Conservation (phyloP, 2,329 filamentous ascomycete genomes). For the Cladosporium colombiae region DNA sequence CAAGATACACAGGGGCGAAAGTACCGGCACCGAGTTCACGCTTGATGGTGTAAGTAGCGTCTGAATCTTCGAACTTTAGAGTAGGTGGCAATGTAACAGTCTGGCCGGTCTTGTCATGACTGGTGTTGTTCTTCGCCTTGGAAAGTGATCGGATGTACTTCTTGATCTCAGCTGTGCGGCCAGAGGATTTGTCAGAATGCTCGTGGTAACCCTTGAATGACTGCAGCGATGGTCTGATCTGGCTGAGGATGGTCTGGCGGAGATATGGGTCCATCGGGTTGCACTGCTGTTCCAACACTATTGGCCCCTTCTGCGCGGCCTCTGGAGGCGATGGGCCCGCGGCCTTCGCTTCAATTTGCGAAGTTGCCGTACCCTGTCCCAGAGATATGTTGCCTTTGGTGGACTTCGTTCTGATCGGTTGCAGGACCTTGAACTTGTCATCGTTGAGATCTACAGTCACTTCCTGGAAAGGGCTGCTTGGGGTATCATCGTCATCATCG, state of each 20-base stretch:
- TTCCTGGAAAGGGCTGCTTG: slow-evolving; percentile 73
- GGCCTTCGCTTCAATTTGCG: slow-evolving; percentile 34
- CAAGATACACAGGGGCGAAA: slow-evolving; percentile 92
- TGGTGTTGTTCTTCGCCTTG: slow-evolving; percentile 55
- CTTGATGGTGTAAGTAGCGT: slow-evolving; percentile 73
- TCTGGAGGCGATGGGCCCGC: slow-evolving; percentile 37
- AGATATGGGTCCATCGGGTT: slow-evolving; percentile 84
- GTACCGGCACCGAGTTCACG: slow-evolving; percentile 89
- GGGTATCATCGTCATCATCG: slow-evolving; percentile 48
- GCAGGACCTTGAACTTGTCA: slow-evolving; percentile 48
- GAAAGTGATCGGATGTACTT: slow-evolving; percentile 72
- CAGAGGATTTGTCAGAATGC: slow-evolving; percentile 63
- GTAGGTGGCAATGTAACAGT: slow-evolving; percentile 62
- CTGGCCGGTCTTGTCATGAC: slow-evolving; percentile 62
- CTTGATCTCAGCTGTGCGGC: slow-evolving; percentile 73
- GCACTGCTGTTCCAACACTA: slow-evolving; percentile 80
- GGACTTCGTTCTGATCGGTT: slow-evolving; percentile 53
- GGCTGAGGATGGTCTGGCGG: slow-evolving; percentile 71
- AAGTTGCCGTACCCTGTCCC: slow-evolving; percentile 35
- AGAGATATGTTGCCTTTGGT: slow-evolving; percentile 46
- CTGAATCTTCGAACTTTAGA: slow-evolving; percentile 66
- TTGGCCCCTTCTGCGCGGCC: slow-evolving; percentile 62
- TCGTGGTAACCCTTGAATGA: slow-evolving; percentile 81
- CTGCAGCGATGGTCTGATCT: slow-evolving; percentile 70
- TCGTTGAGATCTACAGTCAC: slow-evolving; percentile 54